Evolutionary conservation across 139 green algal species (phyloP).

Genomic region (Chlorella sp.): DNA sequence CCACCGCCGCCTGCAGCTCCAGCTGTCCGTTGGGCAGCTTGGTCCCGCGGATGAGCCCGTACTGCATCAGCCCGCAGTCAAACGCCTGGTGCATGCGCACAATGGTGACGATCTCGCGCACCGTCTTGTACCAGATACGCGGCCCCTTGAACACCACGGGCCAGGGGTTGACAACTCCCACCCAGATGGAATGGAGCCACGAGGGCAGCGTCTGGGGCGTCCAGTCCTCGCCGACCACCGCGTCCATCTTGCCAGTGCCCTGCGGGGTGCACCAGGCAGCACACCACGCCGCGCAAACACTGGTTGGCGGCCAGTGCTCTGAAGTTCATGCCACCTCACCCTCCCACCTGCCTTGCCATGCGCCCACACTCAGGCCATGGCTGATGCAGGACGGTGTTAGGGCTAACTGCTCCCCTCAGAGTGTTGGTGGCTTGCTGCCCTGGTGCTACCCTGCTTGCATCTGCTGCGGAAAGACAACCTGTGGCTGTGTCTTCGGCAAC

Average conservation of each 20-base stretch:
- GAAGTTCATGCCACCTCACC: no score
- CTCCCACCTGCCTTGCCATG: no score
- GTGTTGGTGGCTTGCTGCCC: no score
- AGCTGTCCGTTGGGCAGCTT: slow-evolving; percentile 14
- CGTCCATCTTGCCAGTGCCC: slow-evolving; percentile 56
- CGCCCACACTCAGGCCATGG: no score
- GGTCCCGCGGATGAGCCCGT: slow-evolving; percentile 55
- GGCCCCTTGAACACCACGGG: slow-evolving; percentile 79
- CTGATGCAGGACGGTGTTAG: no score
- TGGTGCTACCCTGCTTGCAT: no score
- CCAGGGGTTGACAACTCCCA: slow-evolving; percentile 91
- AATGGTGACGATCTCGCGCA: slow-evolving; percentile 86
- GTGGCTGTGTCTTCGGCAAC: no score
- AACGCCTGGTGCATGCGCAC: slow-evolving; percentile 90
- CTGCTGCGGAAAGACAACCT: no score
- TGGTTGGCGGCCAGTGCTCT: no score
- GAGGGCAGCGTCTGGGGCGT: slow-evolving; percentile 72
- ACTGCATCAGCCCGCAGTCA: slow-evolving; percentile 55
- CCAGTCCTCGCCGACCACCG: slow-evolving; percentile 70
- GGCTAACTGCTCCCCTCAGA: no score
- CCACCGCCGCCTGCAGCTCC: not conserved
- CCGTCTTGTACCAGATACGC: slow-evolving; percentile 78
- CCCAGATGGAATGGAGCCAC: slow-evolving; percentile 93
- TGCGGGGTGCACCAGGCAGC: slow-evolving; percentile 13
- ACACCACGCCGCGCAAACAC: not conserved